Conservation (phyloP, 2,329 filamentous ascomycete species). For the Onygena corvina region DNA sequence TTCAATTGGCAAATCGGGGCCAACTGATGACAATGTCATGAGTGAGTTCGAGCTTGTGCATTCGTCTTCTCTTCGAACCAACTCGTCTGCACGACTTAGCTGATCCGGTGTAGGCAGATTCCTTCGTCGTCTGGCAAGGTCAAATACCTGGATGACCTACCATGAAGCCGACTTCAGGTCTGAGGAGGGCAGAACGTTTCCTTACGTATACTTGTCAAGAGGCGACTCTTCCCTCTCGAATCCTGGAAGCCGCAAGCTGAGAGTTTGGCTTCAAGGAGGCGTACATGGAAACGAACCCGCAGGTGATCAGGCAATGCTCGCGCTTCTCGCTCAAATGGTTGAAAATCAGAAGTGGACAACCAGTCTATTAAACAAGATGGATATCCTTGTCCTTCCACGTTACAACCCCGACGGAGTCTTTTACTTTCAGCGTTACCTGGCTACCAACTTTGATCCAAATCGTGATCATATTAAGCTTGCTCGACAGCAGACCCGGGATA, state of each 20-base stretch:
- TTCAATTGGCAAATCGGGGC: constrained; percentile 1
- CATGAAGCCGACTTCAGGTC: constrained; percentile 3
- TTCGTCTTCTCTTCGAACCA: not conserved
- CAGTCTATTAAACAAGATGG: constrained; percentile 7
- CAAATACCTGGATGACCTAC: constrained; percentile 8
- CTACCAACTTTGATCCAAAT: constrained; percentile 10
- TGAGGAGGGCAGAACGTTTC: constrained; percentile 8
- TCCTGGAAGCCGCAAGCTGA: not conserved
- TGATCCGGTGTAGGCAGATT: not conserved
- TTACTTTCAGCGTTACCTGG: constrained; percentile 10
- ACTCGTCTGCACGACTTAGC: not conserved
- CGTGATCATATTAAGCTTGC: constrained; percentile 9
- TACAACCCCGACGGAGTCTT: constrained; percentile 10
- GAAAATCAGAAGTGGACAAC: constrained; percentile 3
- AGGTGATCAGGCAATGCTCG: constrained; percentile 8
- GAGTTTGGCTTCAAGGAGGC: constrained; percentile 9
- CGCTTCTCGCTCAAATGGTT: constrained; percentile 5
- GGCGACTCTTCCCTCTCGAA: not conserved
- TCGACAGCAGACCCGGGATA: constrained; percentile 7
- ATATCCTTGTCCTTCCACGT: constrained; percentile 5
- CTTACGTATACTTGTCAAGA: constrained; percentile 6
- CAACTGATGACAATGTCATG: constrained; percentile 1
- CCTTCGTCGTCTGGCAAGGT: constrained; percentile 5
- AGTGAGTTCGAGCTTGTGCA: not conserved
- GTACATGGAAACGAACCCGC: constrained; percentile 8